Evolutionary conservation across 306 rosid species (phyloP), one percentile per base, ranked within the genome.

Genomic region (Sicyos baderoa): DNA sequence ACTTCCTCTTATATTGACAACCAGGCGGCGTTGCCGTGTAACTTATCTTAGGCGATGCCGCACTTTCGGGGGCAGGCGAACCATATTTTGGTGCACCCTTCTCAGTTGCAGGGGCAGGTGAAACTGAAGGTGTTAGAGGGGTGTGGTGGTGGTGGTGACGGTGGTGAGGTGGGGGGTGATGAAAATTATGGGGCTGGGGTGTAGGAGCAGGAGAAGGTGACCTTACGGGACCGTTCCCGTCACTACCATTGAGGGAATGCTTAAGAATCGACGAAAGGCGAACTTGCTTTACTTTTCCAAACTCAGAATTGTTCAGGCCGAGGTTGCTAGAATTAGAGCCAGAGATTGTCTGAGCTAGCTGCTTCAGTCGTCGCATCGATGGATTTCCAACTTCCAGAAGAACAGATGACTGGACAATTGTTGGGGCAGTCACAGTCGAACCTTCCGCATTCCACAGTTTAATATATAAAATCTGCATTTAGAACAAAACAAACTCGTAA

Each of bases 281-380:
- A 69, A 91, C 97, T 79, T 87, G 97, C 85, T 91, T 91, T 60
- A 91, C 97, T 80, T 73, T 84, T 27, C 97, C 97, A 80, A 91
- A 91, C 54, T 84, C 84, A 15, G 96, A 84, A 77, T 91, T 80
- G 71, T 91, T 87, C 81, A 91, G 83, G 79, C 97, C 97, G 52
- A 91, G 91, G 80, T 91, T 91, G 82, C 76, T 59, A 17, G 88
- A 78, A 78, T 87, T 93, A 72, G 84, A 83, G 54, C 86, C 87
- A 18, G 85, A 81, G 81, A 89, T 91, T 76, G 96, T 87, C 81
- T 91, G 91, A 3, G 95, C 95, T 76, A 91, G 82, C 80, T 89
- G 86, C 83, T 87, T 91, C 73, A 87, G 77, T 78, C 97, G 82
- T 49, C 84, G 77, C 70, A 54, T 79, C 17, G 88, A 78, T 60